A percentile compares a stretch with the other conserved stretches of the same genome.
Conservation (phyloP, 2,329 filamentous ascomycete genomes). For the Colletotrichum incanum region DNA sequence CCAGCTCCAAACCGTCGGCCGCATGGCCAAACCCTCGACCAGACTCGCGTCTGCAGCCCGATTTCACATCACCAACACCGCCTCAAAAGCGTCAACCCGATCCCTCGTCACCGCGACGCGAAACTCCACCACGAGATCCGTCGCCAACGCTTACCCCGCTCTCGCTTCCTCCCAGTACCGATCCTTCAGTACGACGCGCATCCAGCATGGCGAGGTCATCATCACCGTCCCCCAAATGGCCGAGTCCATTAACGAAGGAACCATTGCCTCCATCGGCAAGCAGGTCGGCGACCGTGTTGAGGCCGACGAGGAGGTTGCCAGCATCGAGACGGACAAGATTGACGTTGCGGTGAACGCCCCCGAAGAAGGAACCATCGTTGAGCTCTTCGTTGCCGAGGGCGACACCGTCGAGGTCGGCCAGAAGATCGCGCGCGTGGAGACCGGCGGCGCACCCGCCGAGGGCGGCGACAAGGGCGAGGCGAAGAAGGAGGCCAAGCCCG, state of each 20-base stretch:
- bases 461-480: conserved; percentile 24
- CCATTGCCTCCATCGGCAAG: conserved; percentile 48
- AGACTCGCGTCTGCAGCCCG: conserved; percentile 31
- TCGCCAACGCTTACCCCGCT: conserved; percentile 11
- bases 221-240: conserved; percentile 52
- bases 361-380: conserved; percentile 48
- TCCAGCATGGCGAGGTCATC: conserved; percentile 42
- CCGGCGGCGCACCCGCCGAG: conserved; percentile 43
- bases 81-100: conserved; percentile 28
- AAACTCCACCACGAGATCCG: conserved; percentile 10
- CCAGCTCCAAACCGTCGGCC: conserved; percentile 38
- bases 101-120: conserved; percentile 15
- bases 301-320: conserved; percentile 52
- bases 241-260: conserved; percentile 53
- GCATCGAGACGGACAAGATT: conserved; percentile 54
- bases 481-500: conserved; percentile 45
- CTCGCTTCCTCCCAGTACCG: conserved; percentile 39
- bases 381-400: conserved; percentile 52
- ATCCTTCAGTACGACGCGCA: conserved; percentile 38
- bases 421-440: conserved; percentile 50
- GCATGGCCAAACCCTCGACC: conserved; percentile 33
- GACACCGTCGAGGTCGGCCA: conserved; percentile 53
- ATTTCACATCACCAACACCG: conserved; percentile 26
- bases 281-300: conserved; percentile 51
- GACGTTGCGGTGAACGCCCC: conserved; percentile 51